phyloP scores from a whole-genome alignment of 306 rosid genomes.

The Styphnolobium japonicum region DNA sequence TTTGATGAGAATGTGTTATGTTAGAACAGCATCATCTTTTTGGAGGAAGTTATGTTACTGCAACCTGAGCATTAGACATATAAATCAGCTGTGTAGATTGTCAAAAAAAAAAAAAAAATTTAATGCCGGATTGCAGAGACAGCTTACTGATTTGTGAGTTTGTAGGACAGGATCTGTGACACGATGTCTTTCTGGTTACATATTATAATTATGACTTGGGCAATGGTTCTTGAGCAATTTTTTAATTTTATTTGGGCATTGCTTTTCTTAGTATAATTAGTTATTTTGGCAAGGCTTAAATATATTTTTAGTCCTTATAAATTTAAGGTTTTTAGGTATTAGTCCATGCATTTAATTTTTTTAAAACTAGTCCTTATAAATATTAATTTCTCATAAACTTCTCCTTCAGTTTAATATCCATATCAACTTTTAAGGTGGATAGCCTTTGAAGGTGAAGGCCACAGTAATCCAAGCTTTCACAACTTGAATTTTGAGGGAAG shows the following conservation, averaged over 20 bases:
- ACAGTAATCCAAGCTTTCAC: too few species aligned
- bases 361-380: too few species aligned
- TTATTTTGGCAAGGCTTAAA: too few species aligned
- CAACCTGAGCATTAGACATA: conserved; percentile 27
- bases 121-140: conserved; percentile 18
- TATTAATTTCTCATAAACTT: too few species aligned
- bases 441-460: too few species aligned
- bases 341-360: too few species aligned
- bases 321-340: too few species aligned
- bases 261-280: not conserved
- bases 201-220: conserved; percentile 2
- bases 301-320: too few species aligned
- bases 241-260: not conserved
- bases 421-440: too few species aligned
- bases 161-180: conserved; percentile 8
- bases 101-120: not conserved
- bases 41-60: conserved; percentile 19
- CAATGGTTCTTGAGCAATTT: not conserved
- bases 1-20: conserved; percentile 23
- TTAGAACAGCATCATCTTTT: conserved; percentile 23
- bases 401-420: too few species aligned
- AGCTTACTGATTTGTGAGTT: conserved; percentile 21
- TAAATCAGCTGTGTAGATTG: conserved; percentile 31
- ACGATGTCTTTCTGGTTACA: not conserved
- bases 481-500: too few species aligned